Evolutionary conservation across 106 monocot genomes (phyloP), one percentile per base, ranked within the genome.

Genomic region (Acorus calamus): DNA sequence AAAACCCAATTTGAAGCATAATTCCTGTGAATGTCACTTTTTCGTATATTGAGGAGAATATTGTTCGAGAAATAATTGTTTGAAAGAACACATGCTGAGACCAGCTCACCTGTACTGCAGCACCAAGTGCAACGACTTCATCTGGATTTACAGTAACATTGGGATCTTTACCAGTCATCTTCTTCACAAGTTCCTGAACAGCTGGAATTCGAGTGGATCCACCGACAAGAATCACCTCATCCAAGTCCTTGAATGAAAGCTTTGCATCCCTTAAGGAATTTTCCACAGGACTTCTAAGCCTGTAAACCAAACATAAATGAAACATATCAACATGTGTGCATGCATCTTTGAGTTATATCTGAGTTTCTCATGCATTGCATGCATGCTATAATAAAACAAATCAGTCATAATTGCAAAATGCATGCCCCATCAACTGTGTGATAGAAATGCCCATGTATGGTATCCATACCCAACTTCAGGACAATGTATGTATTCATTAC

Each of bases 71-170:
- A 28, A 28, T 28, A 28, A 28, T 28, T 28, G 28, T 28, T 28
- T 28, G 28, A 28, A 28, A 28, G 28, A 28, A 28, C 28, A 28
- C 28, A 28, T 28, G 28, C 28, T 28, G 28, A 1, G 28, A 28
- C 28, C 28, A 28, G 28, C 28, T 28, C 14, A 92, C 92, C 92
- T 92, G 92, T 14, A 92, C 92, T 47, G 92, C 92, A 57, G 92
- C 87, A 11, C 92, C 92, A 52, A 92, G 82, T 46, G 92, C 92
- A 56, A 92, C 92, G 49, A 92, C 92, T 62, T 92, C 87, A 66
- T 92, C 92, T 47, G 92, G 92, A 51, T 92, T 92, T 56, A 92
- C 92, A 9, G 92, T 92, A 50, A 92, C 92, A 69, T 92, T 92
- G 6, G 92, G 92, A 3, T 92, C 87, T 69, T 92, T 92, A 64